Conservation (phyloP, 441 rosid genomes). For the Bruguiera hainesii region DNA sequence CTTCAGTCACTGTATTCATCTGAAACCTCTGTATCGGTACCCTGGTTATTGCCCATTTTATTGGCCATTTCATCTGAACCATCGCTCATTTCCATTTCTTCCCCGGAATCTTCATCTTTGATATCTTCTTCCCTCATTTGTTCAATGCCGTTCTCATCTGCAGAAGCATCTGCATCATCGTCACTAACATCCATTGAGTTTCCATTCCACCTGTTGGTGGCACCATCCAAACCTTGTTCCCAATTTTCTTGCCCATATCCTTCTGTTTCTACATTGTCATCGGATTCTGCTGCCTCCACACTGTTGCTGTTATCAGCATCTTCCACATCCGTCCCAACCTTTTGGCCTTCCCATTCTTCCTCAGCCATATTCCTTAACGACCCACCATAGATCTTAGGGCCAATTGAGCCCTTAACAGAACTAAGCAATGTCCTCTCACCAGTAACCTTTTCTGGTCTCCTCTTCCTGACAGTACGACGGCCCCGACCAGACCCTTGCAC, state of each 20-base stretch:
- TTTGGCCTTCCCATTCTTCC: slow-evolving; percentile 62
- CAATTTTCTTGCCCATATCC: slow-evolving; percentile 55
- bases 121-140: slow-evolving; percentile 29
- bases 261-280: slow-evolving; percentile 58
- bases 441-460: slow-evolving; percentile 54
- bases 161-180: slow-evolving; percentile 49
- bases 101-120: slow-evolving; percentile 40
- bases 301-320: slow-evolving; percentile 60
- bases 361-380: slow-evolving; percentile 38
- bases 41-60: slow-evolving; percentile 36
- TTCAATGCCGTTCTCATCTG: slow-evolving; percentile 37
- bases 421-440: slow-evolving; percentile 32
- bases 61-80: slow-evolving; percentile 52
- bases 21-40: slow-evolving; percentile 41
- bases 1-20: slow-evolving; percentile 60
- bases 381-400: slow-evolving; percentile 29
- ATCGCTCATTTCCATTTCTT: slow-evolving; percentile 48
- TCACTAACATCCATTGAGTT: slow-evolving; percentile 50
- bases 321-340: slow-evolving; percentile 36
- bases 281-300: slow-evolving; percentile 55
- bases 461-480: slow-evolving; percentile 67
- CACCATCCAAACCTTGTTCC: slow-evolving; percentile 38
- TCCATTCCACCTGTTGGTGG: slow-evolving; percentile 42
- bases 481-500: slow-evolving; percentile 58
- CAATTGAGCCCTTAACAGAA: slow-evolving; percentile 30